Evolutionary conservation across 352 stramenopile species (phyloP), one percentile per base, ranked within the genome.

Genomic region (Thalassiosira mediterranea): DNA sequence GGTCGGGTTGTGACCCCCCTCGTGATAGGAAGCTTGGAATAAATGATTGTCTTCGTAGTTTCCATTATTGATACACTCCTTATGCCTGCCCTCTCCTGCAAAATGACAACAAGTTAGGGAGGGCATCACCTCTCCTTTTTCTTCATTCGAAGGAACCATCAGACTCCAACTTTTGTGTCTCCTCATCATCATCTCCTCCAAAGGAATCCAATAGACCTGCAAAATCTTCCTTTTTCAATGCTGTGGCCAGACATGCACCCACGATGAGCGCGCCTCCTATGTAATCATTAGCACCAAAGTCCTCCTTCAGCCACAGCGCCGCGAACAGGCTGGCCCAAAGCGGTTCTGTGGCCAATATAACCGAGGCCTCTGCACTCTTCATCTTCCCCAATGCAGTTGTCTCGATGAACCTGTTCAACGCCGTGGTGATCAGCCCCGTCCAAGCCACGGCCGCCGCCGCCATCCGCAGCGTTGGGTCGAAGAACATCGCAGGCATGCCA

Each of bases 271-370:
- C 29, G 21, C 87, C 90, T 2, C 90, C 88, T n/a, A 88, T 62
- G 23, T 73, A 76, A 60, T 89, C 89, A 51, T 81, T 81, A 0
- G 62, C 44, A 28, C 83, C 79, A 64, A 93, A 83, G 0, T 72
- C 40, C 63, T 93, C 83, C 21, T 78, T 68, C 7, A 93, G 67
- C 13, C 84, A 69, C 23, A 84, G 17, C 0, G 74, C 65, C 2
- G 86, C 90, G 71, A 94, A 94, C 0, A 87, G 53, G 21, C 80
- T 80, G 7, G 87, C 90, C 87, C 87, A 94, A n/a, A 95, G 62
- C 3, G 90, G 90, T 59, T 95, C 88, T n/a, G 88, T 93, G 11
- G 86, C 83, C 29, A 94, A 71, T 56, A 95, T 86, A 2, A 95
- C 83, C 32, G 79, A 87, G 19, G 90, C 87, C 69, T 95, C 88